Conservation (phyloP, 441 rosid genomes). For the Bocquillonia castaneifolia region DNA sequence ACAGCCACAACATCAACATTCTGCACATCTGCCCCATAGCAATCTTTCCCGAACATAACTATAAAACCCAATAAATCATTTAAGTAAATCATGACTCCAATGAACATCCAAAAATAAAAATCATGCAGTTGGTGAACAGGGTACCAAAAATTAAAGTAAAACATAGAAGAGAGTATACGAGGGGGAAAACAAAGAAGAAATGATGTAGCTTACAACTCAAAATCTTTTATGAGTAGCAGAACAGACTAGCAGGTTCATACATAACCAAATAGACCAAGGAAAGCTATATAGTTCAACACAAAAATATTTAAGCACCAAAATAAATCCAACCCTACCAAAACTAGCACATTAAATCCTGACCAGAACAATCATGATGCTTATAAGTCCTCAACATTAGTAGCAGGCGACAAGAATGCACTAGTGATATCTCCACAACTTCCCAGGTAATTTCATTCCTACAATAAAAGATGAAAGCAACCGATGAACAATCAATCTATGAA, state of each 20-base stretch:
- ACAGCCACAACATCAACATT: slow-evolving; percentile 60
- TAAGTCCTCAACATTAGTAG: slow-evolving; percentile 24
- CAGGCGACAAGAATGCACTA: slow-evolving; percentile 22
- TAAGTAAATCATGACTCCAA: slow-evolving; percentile 34
- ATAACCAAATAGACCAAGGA: slow-evolving; percentile 10
- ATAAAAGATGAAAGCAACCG: neutral
- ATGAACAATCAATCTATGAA: slow-evolving; percentile 1
- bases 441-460: slow-evolving; percentile 39
- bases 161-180: neutral
- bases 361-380: slow-evolving; percentile 26
- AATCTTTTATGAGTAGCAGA: slow-evolving; percentile 13
- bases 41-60: slow-evolving; percentile 61
- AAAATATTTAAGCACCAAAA: slow-evolving; percentile 21
- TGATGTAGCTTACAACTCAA: slow-evolving; percentile 17
- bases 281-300: slow-evolving; percentile 21
- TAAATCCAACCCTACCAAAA: slow-evolving; percentile 37
- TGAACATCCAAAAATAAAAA: slow-evolving; percentile 5
- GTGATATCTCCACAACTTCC: slow-evolving; percentile 20
- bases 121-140: slow-evolving; percentile 5
- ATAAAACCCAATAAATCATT: slow-evolving; percentile 53
- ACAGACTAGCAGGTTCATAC: slow-evolving; percentile 23
- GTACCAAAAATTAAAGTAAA: slow-evolving; percentile 8
- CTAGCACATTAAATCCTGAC: slow-evolving; percentile 29
- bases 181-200: neutral
- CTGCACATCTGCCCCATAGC: slow-evolving; percentile 51